phyloP scores from a whole-genome alignment of 352 stramenopile species.

The Hyaloperonospora brassicae region DNA sequence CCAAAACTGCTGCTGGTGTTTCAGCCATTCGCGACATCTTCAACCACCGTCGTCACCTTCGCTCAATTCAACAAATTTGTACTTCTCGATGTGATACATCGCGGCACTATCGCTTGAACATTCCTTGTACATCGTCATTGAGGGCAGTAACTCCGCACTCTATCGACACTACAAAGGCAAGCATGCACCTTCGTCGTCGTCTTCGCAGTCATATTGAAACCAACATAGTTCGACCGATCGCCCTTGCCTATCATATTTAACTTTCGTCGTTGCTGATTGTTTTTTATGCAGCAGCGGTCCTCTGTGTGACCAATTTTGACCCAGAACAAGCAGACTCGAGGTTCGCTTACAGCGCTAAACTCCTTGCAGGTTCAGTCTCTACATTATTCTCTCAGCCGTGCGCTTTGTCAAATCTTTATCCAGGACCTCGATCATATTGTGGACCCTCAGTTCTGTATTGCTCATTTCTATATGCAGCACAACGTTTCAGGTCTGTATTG shows the following conservation, averaged over 20 bases:
- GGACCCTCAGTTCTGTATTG: background rate
- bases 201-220: background rate
- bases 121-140: background rate
- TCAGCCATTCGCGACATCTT: background rate
- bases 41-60: background rate
- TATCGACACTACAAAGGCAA: background rate
- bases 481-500: background rate
- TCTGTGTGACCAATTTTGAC: background rate
- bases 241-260: background rate
- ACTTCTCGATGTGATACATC: background rate
- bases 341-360: background rate
- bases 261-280: background rate
- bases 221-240: background rate
- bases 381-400: too few relatives aligned
- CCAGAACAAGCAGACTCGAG: background rate
- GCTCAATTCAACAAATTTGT: background rate
- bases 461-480: background rate
- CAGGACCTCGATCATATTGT: background rate
- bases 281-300: background rate
- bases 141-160: background rate
- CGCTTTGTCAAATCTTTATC: too few relatives aligned
- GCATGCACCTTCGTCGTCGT: background rate
- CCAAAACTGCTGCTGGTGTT: background rate
- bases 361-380: background rate
- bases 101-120: too few relatives aligned